Base-by-base conservation (phyloP, 2,329 filamentous ascomycete genomes). In the Botrytis fragariae region DNA sequence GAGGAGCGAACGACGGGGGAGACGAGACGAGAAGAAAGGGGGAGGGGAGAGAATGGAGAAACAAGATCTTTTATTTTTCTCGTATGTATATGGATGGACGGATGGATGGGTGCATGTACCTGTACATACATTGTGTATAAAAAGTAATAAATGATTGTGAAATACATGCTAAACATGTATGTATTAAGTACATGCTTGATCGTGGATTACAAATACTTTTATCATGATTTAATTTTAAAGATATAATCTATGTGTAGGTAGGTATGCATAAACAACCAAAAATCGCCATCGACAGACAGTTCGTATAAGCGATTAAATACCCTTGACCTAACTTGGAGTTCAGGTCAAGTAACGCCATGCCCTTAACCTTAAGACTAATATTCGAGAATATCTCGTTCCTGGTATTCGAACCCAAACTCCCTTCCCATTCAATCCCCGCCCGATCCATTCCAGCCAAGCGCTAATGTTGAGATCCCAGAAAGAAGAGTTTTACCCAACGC, bases 401-500 rank as follows among this genome's bases (percentile, higher is more conserved):
- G 48, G 65, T 69, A 69, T 69, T 57, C 42, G 14, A 44, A 22
- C 48, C 37, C 18, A 42, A 69, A 69, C 20, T 42, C 65, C 65
- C 35, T 57, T 69, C n/a, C 42, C 63, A 62, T 16, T 42, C 51
- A 57, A 18, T 57, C 14, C 39, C 39, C n/a, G 9, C 64, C 64
- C 25, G 37, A 32, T 29, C 64, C 64, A 42, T 45, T n/a, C 37
- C 35, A 57, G 48, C 35, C 70, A 72, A 29, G 51, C 71, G 71
- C 63, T 51, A 69, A 61, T 51, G 39, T 65, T 61, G 54, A 72
- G 48, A 72, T 35, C 63, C 70, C 29, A 69, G 48, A 69, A 69
- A 69, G 48, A 69, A 69, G n/a, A 57, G 29, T 44, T 51, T 71
- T 45, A 48, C 42, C 37, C 35, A 63, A 71, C 69, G 69, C 37